Conservation (phyloP, 306 rosid species). For the Fragaria ananassa region DNA sequence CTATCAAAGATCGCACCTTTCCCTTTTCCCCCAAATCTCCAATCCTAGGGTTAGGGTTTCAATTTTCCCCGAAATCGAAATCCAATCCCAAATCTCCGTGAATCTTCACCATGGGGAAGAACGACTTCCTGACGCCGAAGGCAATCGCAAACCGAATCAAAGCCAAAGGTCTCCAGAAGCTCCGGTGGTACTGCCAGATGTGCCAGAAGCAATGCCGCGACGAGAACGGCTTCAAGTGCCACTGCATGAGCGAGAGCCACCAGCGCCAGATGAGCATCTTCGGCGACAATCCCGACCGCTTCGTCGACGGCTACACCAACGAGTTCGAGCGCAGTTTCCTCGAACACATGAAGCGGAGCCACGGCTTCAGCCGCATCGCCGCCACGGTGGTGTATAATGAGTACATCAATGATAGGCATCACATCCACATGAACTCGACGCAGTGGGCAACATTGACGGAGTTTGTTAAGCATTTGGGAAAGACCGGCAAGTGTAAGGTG, state of each 20-base stretch:
- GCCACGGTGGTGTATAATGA: constrained; percentile 92
- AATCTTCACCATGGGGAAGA: constrained; percentile 64
- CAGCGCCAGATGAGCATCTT: constrained; percentile 92
- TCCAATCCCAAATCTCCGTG: no score
- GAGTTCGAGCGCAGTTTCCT: constrained; percentile 72
- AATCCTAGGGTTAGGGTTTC: not conserved
- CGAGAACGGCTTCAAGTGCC: constrained; percentile 92
- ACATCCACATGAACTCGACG: constrained; percentile 82
- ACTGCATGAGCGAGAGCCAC: constrained; percentile 86
- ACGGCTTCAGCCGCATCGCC: constrained; percentile 80
- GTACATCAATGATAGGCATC: constrained; percentile 77
- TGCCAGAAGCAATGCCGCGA: constrained; percentile 96
- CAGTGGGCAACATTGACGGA: constrained; percentile 83
- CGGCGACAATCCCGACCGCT: constrained; percentile 70
- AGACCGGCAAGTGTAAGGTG: constrained; percentile 77
- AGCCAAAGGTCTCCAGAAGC: constrained; percentile 94
- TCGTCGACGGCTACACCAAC: constrained; percentile 73
- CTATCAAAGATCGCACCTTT: not conserved
- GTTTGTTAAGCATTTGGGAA: constrained; percentile 81
- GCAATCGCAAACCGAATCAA: constrained; percentile 89
- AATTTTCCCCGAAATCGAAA: not conserved
- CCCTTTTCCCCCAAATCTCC: no score
- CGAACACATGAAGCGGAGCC: constrained; percentile 88
- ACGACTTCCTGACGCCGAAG: constrained; percentile 80
- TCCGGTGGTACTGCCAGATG: constrained; percentile 98